Conservation (phyloP, 2,329 filamentous ascomycete genomes). For the Didymella keratinophila region DNA sequence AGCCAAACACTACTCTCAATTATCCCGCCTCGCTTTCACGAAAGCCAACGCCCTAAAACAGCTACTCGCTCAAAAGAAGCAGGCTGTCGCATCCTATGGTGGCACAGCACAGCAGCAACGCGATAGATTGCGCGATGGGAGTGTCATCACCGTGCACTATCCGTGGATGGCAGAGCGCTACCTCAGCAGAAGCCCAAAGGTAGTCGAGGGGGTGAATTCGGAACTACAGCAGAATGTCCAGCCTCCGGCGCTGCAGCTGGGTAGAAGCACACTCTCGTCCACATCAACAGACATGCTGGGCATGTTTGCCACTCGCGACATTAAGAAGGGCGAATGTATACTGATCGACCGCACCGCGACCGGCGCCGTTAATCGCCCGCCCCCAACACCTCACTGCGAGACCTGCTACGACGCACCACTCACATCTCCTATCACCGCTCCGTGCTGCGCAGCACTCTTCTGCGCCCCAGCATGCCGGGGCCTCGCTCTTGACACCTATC, state of each 20-base stretch:
- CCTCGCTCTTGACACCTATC: slow-evolving; percentile 35
- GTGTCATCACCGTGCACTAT: slow-evolving; percentile 25
- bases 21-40: background rate
- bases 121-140: slow-evolving; percentile 26
- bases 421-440: slow-evolving; percentile 22
- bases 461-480: slow-evolving; percentile 37
- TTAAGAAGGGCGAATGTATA: slow-evolving; percentile 26
- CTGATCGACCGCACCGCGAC: slow-evolving; percentile 22
- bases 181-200: slow-evolving; percentile 7
- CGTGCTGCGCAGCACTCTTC: slow-evolving; percentile 32
- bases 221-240: slow-evolving; percentile 1
- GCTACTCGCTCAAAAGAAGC: slow-evolving; percentile 21
- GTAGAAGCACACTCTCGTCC: slow-evolving; percentile 12
- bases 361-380: slow-evolving; percentile 27
- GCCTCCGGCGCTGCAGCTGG: slow-evolving; percentile 7
- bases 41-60: slow-evolving; percentile 12
- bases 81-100: slow-evolving; percentile 13
- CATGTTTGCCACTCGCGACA: slow-evolving; percentile 16
- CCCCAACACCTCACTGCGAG: slow-evolving; percentile 19
- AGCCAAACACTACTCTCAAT: background rate
- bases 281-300: slow-evolving; percentile 16
- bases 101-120: slow-evolving; percentile 20
- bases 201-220: slow-evolving; percentile 15
- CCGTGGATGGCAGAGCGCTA: slow-evolving; percentile 23
- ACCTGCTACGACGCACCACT: slow-evolving; percentile 35